Percentiles rank a stretch among this genome's conserved stretches.
These are phyloP conservation scores for Luffa acutangula DNA, from an alignment of 306 rosid genomes.

Conservation along the genomic window DNA sequence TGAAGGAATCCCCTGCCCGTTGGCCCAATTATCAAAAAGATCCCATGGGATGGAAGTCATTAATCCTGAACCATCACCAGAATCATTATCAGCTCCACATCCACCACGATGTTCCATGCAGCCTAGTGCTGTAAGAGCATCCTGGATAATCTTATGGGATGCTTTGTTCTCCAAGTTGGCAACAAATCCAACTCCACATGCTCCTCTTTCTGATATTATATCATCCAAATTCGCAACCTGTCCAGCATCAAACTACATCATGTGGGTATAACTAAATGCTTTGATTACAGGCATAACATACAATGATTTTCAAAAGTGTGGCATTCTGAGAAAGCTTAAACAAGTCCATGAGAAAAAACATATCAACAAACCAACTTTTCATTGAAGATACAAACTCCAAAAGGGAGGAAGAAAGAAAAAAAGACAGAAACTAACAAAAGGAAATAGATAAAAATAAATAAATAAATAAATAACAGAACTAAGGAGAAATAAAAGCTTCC, in stretches of 20 bases:
- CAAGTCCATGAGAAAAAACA: not conserved
- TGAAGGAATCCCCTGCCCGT: constrained; percentile 66
- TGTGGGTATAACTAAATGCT: constrained; percentile 1
- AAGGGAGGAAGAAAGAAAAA: no score
- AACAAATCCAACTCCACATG: constrained; percentile 96
- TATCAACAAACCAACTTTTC: no score
- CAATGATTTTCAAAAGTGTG: not conserved
- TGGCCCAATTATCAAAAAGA: constrained; percentile 76
- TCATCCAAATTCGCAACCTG: constrained; percentile 85
- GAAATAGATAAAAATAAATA: no score
- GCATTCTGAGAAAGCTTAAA: not conserved
- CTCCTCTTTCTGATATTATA: constrained; percentile 91
- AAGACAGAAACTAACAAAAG: no score
- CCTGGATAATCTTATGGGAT: constrained; percentile 63
- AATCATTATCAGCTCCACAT: constrained; percentile 97
- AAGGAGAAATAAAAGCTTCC: no score
- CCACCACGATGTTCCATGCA: constrained; percentile 99
- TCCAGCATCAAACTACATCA: constrained; percentile 24
- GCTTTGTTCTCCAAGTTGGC: constrained; percentile 84
- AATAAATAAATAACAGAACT: no score
- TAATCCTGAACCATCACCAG: constrained; percentile 95
- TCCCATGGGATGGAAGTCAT: constrained; percentile 95
- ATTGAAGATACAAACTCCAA: no score
- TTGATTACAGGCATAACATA: constrained; percentile 20
- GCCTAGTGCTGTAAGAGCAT: constrained; percentile 87